Conservation (phyloP, 805 yeast species). For the Kluyveromyces dobzhanskii region DNA sequence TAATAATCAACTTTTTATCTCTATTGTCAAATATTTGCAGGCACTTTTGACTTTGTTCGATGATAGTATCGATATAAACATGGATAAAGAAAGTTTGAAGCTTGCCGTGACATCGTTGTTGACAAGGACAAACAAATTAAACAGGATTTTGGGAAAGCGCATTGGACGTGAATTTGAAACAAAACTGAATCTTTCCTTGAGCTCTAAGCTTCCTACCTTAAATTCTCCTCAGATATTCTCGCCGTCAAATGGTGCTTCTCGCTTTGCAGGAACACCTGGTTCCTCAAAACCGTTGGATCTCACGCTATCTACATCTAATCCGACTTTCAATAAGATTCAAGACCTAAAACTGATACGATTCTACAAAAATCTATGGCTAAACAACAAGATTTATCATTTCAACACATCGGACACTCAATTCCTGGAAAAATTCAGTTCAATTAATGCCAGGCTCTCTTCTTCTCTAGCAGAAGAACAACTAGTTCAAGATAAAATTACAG, state of each 20-base stretch:
- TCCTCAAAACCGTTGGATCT: slow-evolving; percentile 12
- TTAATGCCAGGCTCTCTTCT: slow-evolving; percentile 28
- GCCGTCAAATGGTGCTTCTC: slow-evolving; percentile 26
- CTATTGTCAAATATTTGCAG: slow-evolving; percentile 23
- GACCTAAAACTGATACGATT: slow-evolving; percentile 26
- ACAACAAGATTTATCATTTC: slow-evolving; percentile 31
- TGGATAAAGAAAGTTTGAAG: slow-evolving; percentile 11
- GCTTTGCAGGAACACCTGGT: slow-evolving; percentile 22
- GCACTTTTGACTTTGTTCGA: slow-evolving; percentile 11
- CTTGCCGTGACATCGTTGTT: slow-evolving; percentile 13
- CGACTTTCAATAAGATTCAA: slow-evolving; percentile 15
- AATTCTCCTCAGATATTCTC: slow-evolving; percentile 8
- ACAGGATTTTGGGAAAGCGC: slow-evolving; percentile 20
- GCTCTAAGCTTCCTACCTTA: slow-evolving; percentile 7
- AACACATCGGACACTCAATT: slow-evolving; percentile 24
- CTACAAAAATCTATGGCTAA: slow-evolving; percentile 33
- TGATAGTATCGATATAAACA: slow-evolving; percentile 7
- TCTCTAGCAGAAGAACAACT: slow-evolving; percentile 14
- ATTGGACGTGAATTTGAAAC: slow-evolving; percentile 16
- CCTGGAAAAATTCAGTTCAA: slow-evolving; percentile 23
- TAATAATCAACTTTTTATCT: slow-evolving; percentile 16
- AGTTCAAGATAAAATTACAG: slow-evolving; percentile 18
- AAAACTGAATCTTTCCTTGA: slow-evolving; percentile 15
- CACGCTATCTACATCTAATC: slow-evolving; percentile 1
- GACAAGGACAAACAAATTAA: slow-evolving; percentile 16